Conservation (phyloP, 805 yeast genomes). For the Myxozyma geophila region DNA sequence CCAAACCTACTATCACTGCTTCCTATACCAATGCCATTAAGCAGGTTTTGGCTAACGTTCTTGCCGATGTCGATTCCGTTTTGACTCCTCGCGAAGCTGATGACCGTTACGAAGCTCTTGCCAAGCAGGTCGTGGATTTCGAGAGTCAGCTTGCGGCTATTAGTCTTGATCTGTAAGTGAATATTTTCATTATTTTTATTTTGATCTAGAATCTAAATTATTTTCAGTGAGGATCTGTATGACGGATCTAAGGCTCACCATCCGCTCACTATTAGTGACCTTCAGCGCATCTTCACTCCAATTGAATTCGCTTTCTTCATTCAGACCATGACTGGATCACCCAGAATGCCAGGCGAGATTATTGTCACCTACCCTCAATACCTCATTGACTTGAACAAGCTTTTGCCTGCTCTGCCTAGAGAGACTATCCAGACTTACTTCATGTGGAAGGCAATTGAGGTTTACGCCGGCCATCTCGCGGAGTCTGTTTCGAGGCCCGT, state of each 20-base stretch:
- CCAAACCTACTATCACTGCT: slow-evolving; percentile 13
- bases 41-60: slow-evolving; percentile 30
- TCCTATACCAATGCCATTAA: slow-evolving; percentile 27
- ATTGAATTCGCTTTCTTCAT: slow-evolving; percentile 26
- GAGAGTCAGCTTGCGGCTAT: slow-evolving; percentile 26
- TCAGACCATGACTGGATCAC: slow-evolving; percentile 22
- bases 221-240: slow-evolving; percentile 30
- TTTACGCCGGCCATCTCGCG: slow-evolving; percentile 31
- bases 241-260: slow-evolving; percentile 34
- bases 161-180: slow-evolving; percentile 32
- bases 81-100: slow-evolving; percentile 16
- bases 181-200: background rate
- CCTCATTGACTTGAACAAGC: slow-evolving; percentile 25
- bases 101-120: slow-evolving; percentile 26
- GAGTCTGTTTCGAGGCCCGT: slow-evolving; percentile 27
- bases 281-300: slow-evolving; percentile 27
- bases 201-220: background rate
- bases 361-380: slow-evolving; percentile 34
- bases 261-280: slow-evolving; percentile 26
- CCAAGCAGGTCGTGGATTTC: slow-evolving; percentile 33
- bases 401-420: slow-evolving; percentile 26
- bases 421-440: slow-evolving; percentile 37
- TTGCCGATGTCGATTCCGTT: slow-evolving; percentile 23
- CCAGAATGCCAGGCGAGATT: slow-evolving; percentile 20
- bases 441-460: slow-evolving; percentile 36